Evolutionary conservation across 2,329 filamentous ascomycete genomes (phyloP), one percentile per base, ranked within the genome.

Genomic region (Bipolaris gigantea): DNA sequence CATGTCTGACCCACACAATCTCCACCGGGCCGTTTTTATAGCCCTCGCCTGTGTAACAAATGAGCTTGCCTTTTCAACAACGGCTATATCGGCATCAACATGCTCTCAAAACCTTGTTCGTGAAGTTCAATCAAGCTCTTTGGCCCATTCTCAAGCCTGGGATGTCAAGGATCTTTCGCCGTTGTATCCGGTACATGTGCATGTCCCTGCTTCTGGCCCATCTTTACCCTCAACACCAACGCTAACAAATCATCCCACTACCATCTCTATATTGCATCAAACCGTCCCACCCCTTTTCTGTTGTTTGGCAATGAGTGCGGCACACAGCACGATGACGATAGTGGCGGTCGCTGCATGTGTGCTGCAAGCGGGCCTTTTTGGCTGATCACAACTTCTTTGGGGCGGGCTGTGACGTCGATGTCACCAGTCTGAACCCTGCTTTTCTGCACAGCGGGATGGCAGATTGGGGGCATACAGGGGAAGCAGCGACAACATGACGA

Each of bases 101-200:
- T 18, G 18, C 19, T 19, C 19, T 21, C 21, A 27, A 30, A 25
- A 46, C 15, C 44, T 27, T 48, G 38, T 36, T 35, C 13, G 33
- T 38, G 53, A 47, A 33, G 60, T 65, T 34, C 30, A 19, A 56
- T 50, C 56, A 64, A 65, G 58, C 64, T 63, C 59, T 56, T 57
- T 69, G 66, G 63, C 48, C 38, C 48, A 40, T 18, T 43, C 43
- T 48, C 39, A 50, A 48, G 49, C 40, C 44, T 35, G 54, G 54
- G 44, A 40, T 53, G 50, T 36, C 48, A 57, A 56, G 52, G 55
- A 56, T 57, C 50, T 50, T 27, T 27, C 35, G 46, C 25, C 18
- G 35, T 41, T 16, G 33, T 15, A 48, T 48, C 53, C 53, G 42
- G 38, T 30, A 32, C 36, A n/a, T 16, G 38, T 30, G 23, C 36